These are phyloP conservation scores for Ganoderma multipileum DNA, from an alignment of 1,284 basidiomycete species.

Conservation along the genomic window DNA sequence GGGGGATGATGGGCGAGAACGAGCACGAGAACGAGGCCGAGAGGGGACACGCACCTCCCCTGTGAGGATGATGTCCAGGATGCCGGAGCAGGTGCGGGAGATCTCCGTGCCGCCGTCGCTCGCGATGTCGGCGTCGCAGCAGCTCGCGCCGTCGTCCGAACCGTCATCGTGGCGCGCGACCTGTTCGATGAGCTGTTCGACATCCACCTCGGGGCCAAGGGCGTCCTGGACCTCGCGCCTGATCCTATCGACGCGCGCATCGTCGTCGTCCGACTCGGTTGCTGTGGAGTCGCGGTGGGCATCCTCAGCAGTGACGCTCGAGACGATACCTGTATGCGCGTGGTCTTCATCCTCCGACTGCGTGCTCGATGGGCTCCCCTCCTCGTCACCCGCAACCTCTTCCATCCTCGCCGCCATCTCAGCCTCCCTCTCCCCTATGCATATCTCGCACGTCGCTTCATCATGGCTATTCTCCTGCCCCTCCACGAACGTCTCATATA, in stretches of 20 bases:
- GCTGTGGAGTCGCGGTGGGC: neutral
- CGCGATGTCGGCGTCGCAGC: slow-evolving; percentile 3
- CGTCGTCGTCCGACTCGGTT: slow-evolving; percentile 9
- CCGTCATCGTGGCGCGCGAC: slow-evolving; percentile 25
- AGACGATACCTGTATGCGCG: neutral
- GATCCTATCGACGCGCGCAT: slow-evolving; percentile 34
- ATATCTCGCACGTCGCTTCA: slow-evolving; percentile 47
- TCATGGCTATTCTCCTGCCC: slow-evolving; percentile 48
- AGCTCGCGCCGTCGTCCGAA: slow-evolving; percentile 21
- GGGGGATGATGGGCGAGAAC: slow-evolving; percentile 1
- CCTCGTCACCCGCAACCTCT: slow-evolving; percentile 23
- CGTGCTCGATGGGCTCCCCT: slow-evolving; percentile 10
- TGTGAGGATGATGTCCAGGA: slow-evolving; percentile 62
- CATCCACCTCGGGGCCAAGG: slow-evolving; percentile 33
- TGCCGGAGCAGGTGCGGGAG: slow-evolving; percentile 49
- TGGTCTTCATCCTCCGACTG: neutral
- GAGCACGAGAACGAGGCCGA: too few relatives aligned
- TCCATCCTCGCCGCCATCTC: slow-evolving; percentile 19
- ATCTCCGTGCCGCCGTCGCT: slow-evolving; percentile 21
- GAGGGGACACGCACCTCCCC: slow-evolving; percentile 55
- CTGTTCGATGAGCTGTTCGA: slow-evolving; percentile 32
- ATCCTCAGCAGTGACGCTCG: neutral
- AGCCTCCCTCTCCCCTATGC: neutral
- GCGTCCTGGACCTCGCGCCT: slow-evolving; percentile 34
- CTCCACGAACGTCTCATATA: slow-evolving; percentile 46